These are phyloP conservation scores for Biscogniauxia marginata DNA, from an alignment of 2,329 filamentous ascomycete genomes.

Conservation along the genomic window DNA sequence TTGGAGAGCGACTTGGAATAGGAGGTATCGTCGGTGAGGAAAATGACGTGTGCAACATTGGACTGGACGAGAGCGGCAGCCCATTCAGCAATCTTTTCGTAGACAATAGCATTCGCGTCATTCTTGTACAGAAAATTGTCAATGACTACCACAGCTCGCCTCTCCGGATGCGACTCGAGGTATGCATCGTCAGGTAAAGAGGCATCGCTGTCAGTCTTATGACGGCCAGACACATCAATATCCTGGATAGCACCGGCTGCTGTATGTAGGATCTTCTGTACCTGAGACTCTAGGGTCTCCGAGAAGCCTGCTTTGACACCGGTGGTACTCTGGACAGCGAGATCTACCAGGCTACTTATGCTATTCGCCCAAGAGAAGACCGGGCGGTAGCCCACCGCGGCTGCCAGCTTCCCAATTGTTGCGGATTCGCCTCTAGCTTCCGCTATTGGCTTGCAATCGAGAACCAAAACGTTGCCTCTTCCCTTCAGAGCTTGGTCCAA, in stretches of 20 bases:
- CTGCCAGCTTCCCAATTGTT: conserved; percentile 79
- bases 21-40: conserved; percentile 85
- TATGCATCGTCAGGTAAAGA: conserved; percentile 79
- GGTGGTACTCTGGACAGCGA: conserved; percentile 90
- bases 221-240: conserved; percentile 68
- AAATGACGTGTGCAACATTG: conserved; percentile 91
- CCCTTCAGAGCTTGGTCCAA: conserved; percentile 78
- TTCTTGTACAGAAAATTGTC: conserved; percentile 89
- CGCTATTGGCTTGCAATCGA: conserved; percentile 92
- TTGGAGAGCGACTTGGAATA: conserved; percentile 86
- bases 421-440: conserved; percentile 85
- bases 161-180: conserved; percentile 84
- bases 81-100: conserved; percentile 85
- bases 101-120: conserved; percentile 63
- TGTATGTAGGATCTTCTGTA: conserved; percentile 86
- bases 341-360: conserved; percentile 85
- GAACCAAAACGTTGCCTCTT: conserved; percentile 73
- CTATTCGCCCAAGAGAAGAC: conserved; percentile 97
- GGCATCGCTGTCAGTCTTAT: conserved; percentile 71
- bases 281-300: conserved; percentile 84
- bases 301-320: conserved; percentile 94
- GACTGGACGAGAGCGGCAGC: conserved; percentile 80
- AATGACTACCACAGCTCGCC: conserved; percentile 78
- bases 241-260: conserved; percentile 76
- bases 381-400: conserved; percentile 83